These are phyloP conservation scores for Acanthamoeba sp. DNA, from an alignment of 208 protist species.

Conservation along the genomic window DNA sequence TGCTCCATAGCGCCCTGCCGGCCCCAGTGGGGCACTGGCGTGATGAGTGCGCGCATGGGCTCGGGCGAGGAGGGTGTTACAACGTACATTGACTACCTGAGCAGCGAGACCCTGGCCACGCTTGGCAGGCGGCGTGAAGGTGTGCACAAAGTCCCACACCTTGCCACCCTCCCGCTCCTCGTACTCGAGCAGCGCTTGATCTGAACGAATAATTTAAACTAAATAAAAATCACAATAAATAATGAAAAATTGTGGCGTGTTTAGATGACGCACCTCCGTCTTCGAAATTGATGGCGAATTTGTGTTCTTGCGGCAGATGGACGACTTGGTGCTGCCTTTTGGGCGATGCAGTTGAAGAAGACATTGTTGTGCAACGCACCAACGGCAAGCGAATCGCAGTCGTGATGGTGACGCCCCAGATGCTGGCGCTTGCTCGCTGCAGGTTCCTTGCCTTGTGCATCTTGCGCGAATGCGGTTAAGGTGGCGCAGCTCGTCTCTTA, in stretches of 20 bases:
- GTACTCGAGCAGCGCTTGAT: slow-evolving; percentile 63
- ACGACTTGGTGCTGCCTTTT: slow-evolving; percentile 26
- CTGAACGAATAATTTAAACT: slow-evolving; percentile 10
- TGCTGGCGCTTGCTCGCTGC: no score
- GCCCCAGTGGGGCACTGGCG: background rate
- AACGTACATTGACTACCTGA: slow-evolving; percentile 4
- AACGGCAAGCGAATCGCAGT: background rate
- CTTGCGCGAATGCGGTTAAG: no score
- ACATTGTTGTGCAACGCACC: background rate
- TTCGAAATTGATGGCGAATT: slow-evolving; percentile 57
- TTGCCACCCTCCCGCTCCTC: slow-evolving; percentile 29
- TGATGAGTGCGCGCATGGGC: background rate
- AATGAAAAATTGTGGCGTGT: background rate
- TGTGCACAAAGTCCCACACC: slow-evolving; percentile 67
- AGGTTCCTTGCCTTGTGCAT: no score
- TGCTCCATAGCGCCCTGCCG: slow-evolving; percentile 29
- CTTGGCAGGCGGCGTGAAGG: slow-evolving; percentile 42
- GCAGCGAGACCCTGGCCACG: slow-evolving; percentile 52
- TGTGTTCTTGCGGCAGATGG: slow-evolving; percentile 38
- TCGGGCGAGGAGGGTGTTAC: background rate
- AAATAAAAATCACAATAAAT: background rate
- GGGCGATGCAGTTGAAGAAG: background rate
- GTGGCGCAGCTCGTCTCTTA: no score
- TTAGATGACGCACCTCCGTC: background rate
- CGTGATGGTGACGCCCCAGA: no score